Evolutionary conservation across 345 rosid species (phyloP), one percentile per base, ranked within the genome.

Genomic region (Kernera saxatilis): DNA sequence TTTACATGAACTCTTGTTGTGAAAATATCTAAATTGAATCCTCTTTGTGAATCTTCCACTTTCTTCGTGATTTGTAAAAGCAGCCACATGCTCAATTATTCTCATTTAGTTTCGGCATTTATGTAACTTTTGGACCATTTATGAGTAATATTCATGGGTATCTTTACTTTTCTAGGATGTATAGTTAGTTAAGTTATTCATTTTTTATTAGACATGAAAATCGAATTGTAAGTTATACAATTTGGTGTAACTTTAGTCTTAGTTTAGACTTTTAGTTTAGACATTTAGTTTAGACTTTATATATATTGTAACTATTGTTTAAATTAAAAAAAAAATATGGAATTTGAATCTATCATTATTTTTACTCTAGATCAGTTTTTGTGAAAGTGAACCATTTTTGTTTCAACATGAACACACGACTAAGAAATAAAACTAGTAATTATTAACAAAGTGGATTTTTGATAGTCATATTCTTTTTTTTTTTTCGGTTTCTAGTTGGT

Each of bases 11-110:
- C 41, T 17, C 63, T 52, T 21, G 44, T 27, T 55, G 58, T 64
- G n/a, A 65, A 55, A 35, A 72, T 17, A 64, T 45, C 10, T 64
- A 23, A 43, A 72, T 43, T 32, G 17, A 32, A 63, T 64, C 64
- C 9, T 41, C 70, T 72, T 5, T 53, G 29, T 64, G 52, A 63
- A 63, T 72, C 29, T 30, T 32, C 17, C 44, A 40, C 51, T 21
- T 35, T 39, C 26, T 37, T 9, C 21, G 13, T 30, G 8, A n/a
- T 39, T 11, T 71, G 44, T 39, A 27, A 39, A 59, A 23, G 13
- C 19, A n/a, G 32, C 52, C 53, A 61, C 68, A 37, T 50, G 68
- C 35, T 51, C 43, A 49, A 10, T 26, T 26, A 9, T 19, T 50
- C 48, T 37, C 36, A 48, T 49, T 60, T 48, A 39, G 66, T 48